Conservation (phyloP, 768 basidiomycete species). For the Tylopilus cervinicoccineus region DNA sequence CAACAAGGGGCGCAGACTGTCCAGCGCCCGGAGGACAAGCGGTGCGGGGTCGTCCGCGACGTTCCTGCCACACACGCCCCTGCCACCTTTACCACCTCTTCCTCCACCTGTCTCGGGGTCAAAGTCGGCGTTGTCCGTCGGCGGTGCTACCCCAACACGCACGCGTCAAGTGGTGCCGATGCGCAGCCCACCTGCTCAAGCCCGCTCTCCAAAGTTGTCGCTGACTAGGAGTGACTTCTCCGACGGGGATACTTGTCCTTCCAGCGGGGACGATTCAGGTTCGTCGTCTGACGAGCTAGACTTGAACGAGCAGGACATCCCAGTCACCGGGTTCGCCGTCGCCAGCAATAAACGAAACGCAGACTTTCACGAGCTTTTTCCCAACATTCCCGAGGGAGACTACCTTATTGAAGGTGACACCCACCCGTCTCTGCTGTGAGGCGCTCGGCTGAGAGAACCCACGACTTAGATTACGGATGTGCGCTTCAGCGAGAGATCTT, state of each 20-base stretch:
- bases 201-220: conserved; percentile 19
- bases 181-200: conserved; percentile 5
- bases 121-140: conserved; percentile 17
- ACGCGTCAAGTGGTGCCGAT: neutral
- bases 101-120: conserved; percentile 13
- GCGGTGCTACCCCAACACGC: conserved; percentile 5
- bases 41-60: conserved; percentile 64
- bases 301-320: conserved; percentile 59
- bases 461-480: conserved; percentile 85
- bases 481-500: conserved; percentile 95
- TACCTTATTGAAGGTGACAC: conserved; percentile 93
- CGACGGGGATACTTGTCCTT: conserved; percentile 24
- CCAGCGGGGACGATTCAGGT: conserved; percentile 29
- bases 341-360: conserved; percentile 92
- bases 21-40: conserved; percentile 37
- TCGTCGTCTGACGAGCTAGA: conserved; percentile 34
- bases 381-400: conserved; percentile 86
- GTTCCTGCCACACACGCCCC: conserved; percentile 59
- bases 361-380: conserved; percentile 94
- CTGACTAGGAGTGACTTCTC: conserved; percentile 24
- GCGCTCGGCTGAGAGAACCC: conserved; percentile 1
- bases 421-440: neutral
- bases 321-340: conserved; percentile 95
- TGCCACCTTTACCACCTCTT: conserved; percentile 33
- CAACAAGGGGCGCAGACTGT: conserved; percentile 11